Base-by-base conservation (phyloP, 306 rosid genomes). In the Lagenaria siceraria region DNA sequence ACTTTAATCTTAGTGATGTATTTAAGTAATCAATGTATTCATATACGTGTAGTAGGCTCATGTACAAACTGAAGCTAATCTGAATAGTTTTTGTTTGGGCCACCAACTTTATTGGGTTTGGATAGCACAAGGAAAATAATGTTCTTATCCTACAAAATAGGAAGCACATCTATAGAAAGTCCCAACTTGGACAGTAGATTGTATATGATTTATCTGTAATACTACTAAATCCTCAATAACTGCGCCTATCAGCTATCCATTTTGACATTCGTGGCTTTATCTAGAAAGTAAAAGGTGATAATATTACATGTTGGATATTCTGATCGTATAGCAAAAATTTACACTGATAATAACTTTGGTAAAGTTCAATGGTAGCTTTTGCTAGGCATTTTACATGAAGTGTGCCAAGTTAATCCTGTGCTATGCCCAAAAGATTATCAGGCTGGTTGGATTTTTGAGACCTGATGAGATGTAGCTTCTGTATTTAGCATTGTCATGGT, bases 361-460 rank as follows among this genome's bases (percentile, higher is more conserved):
- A 12, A 48, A 49, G 38, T 35, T 3, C 11, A 17, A 71, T 72
- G 8, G 14, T 19, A 4, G 29, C 51, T n/a, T 38, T 38, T n/a
- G 19, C 53, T 66, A 18, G 31, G 6, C 74, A 66, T 21, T 66
- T 65, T 21, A 10, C 33, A 66, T 38, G 33, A 6, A 38, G 31
- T 40, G 40, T 11, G 14, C 52, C 27, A 40, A 10, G 13, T 7
- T 13, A 70, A 46, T 13, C 14, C n/a, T 46, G 36, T 12, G 11
- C 27, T 52, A 51, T 73, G 12, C 13, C 48, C 11, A 7, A 59
- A 19, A 3, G 33, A 60, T 25, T 6, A 77, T 79, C 22, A 76
- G 80, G 61, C 81, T 38, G 73, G 76, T 61, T 22, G 78, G 52
- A 36, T 21, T 54, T 36, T 77, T 61, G 80, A 40, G 59, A 9